phyloP scores from a whole-genome alignment of 495 filamentous ascomycete species.

The Cenococcum geophilum region DNA sequence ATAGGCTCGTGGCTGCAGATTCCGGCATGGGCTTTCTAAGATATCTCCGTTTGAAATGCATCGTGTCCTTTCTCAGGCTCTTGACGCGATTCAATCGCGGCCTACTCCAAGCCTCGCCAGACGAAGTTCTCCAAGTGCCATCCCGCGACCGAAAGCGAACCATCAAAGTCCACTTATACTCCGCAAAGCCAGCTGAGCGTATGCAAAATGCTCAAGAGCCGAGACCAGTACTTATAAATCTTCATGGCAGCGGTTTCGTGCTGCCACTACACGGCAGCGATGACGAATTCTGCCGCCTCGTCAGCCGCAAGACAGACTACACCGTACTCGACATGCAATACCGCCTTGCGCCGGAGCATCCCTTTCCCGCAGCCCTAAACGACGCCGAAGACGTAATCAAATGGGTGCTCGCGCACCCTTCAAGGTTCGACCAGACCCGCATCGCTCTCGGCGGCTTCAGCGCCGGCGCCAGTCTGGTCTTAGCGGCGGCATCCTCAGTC shows the following conservation, averaged over 20 bases:
- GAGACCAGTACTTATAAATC: slow-evolving; percentile 39
- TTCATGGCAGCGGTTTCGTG: slow-evolving; percentile 42
- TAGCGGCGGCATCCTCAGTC: slow-evolving; percentile 30
- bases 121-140: slow-evolving; percentile 32
- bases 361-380: slow-evolving; percentile 40
- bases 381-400: slow-evolving; percentile 41
- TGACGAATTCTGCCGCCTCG: slow-evolving; percentile 32
- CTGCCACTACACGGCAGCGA: slow-evolving; percentile 35
- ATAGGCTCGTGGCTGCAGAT: too few species aligned
- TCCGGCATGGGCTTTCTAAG: too few species aligned
- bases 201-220: slow-evolving; percentile 18
- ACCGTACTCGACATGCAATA: slow-evolving; percentile 40
- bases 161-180: slow-evolving; percentile 47
- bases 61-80: too few species aligned
- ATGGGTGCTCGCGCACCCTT: slow-evolving; percentile 37
- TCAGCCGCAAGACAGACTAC: slow-evolving; percentile 29
- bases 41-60: too few species aligned
- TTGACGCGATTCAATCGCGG: too few species aligned
- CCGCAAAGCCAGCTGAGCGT: slow-evolving; percentile 32
- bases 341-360: slow-evolving; percentile 37
- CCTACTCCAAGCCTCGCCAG: too few species aligned
- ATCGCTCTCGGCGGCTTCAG: slow-evolving; percentile 78
- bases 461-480: slow-evolving; percentile 74
- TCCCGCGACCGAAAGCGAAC: slow-evolving; percentile 42
- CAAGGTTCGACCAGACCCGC: slow-evolving; percentile 29